phyloP scores from a whole-genome alignment of 768 basidiomycete species.

The Auricularia cornea region DNA sequence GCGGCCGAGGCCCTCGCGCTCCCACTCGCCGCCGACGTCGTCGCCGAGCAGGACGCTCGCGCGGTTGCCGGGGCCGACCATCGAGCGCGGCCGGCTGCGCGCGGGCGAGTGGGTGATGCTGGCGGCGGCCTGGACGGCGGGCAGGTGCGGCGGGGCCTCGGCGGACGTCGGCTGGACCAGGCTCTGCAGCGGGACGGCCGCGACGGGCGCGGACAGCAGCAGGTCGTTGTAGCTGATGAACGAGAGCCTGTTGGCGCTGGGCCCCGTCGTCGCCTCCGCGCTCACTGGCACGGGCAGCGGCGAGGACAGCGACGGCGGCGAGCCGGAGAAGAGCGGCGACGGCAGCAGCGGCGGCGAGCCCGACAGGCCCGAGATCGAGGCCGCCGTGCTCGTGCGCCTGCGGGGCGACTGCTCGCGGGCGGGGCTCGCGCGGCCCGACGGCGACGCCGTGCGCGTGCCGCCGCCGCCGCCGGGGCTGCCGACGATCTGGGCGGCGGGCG shows the following conservation, averaged over 20 bases:
- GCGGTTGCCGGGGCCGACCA: constrained; percentile 9
- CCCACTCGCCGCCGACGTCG: constrained; percentile 74
- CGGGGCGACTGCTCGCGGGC: neutral
- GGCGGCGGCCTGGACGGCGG: constrained; percentile 34
- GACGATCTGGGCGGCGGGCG: constrained; percentile 1
- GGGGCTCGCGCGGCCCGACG: neutral
- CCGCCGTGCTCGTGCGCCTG: neutral
- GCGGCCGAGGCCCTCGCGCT: constrained; percentile 70
- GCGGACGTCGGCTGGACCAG: constrained; percentile 48
- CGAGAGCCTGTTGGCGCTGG: constrained; percentile 61
- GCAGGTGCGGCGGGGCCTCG: constrained; percentile 69
- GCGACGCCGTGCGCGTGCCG: neutral
- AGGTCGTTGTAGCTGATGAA: constrained; percentile 88
- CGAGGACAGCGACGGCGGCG: constrained; percentile 44
- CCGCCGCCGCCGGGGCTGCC: neutral
- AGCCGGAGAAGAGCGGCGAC: neutral
- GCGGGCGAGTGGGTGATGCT: constrained; percentile 13
- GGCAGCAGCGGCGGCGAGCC: neutral
- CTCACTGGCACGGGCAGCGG: constrained; percentile 23
- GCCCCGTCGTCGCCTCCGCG: constrained; percentile 28
- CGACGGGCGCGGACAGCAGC: constrained; percentile 64
- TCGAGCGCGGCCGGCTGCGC: constrained; percentile 1
- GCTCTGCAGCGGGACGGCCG: constrained; percentile 61
- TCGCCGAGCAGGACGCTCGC: constrained; percentile 15
- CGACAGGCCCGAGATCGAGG: neutral